Percentiles rank a stretch among this genome's conserved stretches.
phyloP scores from a whole-genome alignment of 805 yeast species.

The Saccharomycopsis sp. region DNA sequence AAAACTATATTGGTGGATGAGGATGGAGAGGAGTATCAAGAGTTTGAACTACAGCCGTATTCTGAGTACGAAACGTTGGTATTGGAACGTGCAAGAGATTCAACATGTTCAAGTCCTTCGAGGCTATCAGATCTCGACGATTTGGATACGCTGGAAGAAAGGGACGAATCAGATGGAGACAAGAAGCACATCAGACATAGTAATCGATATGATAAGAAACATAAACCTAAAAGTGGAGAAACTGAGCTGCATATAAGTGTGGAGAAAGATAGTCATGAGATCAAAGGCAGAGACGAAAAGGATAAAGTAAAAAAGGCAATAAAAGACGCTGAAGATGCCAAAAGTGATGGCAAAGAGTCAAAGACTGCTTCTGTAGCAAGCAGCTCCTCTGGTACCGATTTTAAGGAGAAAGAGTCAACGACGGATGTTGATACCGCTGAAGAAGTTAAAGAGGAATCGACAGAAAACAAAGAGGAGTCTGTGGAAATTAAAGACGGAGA shows the following conservation, averaged over 20 bases:
- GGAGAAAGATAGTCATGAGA: slow-evolving; percentile 3
- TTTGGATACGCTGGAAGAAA: slow-evolving; percentile 1
- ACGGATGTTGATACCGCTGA: not conserved
- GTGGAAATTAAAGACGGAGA: not conserved
- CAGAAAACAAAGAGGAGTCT: not conserved
- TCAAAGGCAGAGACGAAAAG: slow-evolving; percentile 1
- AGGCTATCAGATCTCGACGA: slow-evolving; percentile 8
- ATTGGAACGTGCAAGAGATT: slow-evolving; percentile 10
- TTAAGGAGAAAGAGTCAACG: no score
- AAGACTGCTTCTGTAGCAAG: no score
- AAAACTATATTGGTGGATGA: slow-evolving; percentile 5
- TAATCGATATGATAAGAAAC: not conserved
- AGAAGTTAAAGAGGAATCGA: not conserved
- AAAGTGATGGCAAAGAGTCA: no score
- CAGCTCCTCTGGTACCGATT: no score
- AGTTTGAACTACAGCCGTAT: slow-evolving; percentile 14
- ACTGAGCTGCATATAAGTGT: not conserved
- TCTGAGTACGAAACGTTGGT: slow-evolving; percentile 7
- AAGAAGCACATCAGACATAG: not conserved
- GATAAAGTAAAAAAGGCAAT: slow-evolving; percentile 1
- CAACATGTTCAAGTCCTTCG: slow-evolving; percentile 17
- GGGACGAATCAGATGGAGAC: not conserved
- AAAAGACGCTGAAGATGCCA: not conserved
- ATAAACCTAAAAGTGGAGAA: not conserved
- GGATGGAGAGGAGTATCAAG: slow-evolving; percentile 14